phyloP scores from a whole-genome alignment of 2,329 filamentous ascomycete genomes.

The Microcyclospora tardicrescens region DNA sequence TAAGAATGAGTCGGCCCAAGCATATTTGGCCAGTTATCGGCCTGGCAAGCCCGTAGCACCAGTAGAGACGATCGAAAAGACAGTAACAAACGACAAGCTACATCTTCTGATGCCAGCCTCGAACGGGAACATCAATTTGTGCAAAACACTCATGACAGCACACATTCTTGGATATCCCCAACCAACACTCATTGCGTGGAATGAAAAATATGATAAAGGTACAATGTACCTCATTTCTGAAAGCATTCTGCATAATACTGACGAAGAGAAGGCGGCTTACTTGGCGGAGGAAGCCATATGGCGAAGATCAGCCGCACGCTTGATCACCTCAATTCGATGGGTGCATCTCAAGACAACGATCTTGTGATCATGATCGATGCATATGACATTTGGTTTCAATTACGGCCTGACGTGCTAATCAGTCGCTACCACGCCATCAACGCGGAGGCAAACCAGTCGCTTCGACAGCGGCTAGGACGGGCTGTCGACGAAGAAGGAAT shows the following conservation, averaged over 20 bases:
- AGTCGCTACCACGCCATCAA: constrained; percentile 14
- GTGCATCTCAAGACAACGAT: constrained; percentile 9
- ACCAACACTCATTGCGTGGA: constrained; percentile 34
- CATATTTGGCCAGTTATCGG: no score
- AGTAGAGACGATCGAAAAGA: no score
- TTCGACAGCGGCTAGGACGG: constrained; percentile 25
- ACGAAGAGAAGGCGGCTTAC: no score
- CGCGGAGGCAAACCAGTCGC: constrained; percentile 27
- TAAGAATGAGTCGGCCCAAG: no score
- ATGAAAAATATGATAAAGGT: no score
- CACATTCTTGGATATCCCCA: constrained; percentile 48
- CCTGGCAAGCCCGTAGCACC: no score
- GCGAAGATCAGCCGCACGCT: constrained; percentile 12
- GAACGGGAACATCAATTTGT: constrained; percentile 38
- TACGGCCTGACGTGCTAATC: constrained; percentile 12
- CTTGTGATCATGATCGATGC: constrained; percentile 15
- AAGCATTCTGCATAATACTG: no score
- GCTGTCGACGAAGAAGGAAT: constrained; percentile 22
- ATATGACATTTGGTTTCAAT: constrained; percentile 17
- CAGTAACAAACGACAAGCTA: constrained; percentile 23
- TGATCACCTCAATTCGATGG: constrained; percentile 7
- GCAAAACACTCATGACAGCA: constrained; percentile 43
- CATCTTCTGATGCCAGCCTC: constrained; percentile 43
- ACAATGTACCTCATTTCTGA: no score
- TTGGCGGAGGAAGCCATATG: constrained; percentile 8